Evolutionary conservation across 768 basidiomycete genomes (phyloP).

Genomic region (Boletellus sp.): DNA sequence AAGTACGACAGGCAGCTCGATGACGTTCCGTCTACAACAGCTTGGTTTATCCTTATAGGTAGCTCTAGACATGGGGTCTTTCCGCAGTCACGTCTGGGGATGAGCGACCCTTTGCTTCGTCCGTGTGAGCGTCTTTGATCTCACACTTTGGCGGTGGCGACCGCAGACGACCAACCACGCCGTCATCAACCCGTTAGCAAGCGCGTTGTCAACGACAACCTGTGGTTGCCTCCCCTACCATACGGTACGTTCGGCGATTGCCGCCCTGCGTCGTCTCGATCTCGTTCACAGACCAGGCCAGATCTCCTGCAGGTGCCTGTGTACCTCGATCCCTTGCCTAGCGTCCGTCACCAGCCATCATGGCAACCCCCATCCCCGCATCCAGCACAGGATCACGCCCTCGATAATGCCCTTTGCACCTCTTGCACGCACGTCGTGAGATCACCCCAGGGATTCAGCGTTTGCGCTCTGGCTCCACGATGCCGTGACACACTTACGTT

Average conservation of each 20-base stretch:
- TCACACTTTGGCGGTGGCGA: not conserved
- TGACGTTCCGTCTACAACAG: too few relatives aligned
- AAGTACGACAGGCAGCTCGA: too few relatives aligned
- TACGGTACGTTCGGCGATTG: slow-evolving; percentile 10
- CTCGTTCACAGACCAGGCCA: not conserved
- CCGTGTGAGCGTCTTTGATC: not conserved
- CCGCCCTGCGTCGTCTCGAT: slow-evolving; percentile 8
- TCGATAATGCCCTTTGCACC: not conserved
- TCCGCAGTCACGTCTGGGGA: not conserved
- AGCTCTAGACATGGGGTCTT: not conserved
- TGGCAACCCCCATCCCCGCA: slow-evolving; percentile 8
- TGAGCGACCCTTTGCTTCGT: too few relatives aligned
- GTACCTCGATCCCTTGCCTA: not conserved
- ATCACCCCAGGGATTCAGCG: not conserved
- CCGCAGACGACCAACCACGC: slow-evolving; percentile 1
- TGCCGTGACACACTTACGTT: slow-evolving; percentile 6
- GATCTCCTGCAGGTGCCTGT: slow-evolving; percentile 1
- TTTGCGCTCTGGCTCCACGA: not conserved
- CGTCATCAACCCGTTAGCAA: not conserved
- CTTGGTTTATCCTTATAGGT: too few relatives aligned
- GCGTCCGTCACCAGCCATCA: slow-evolving; percentile 2
- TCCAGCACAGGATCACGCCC: not conserved
- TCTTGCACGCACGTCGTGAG: not conserved
- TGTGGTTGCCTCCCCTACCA: not conserved
- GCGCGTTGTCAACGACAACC: slow-evolving; percentile 13